Evolutionary conservation across 176 grass and related monocot genomes (phyloP).

Genomic region (Eragrostis curvula): DNA sequence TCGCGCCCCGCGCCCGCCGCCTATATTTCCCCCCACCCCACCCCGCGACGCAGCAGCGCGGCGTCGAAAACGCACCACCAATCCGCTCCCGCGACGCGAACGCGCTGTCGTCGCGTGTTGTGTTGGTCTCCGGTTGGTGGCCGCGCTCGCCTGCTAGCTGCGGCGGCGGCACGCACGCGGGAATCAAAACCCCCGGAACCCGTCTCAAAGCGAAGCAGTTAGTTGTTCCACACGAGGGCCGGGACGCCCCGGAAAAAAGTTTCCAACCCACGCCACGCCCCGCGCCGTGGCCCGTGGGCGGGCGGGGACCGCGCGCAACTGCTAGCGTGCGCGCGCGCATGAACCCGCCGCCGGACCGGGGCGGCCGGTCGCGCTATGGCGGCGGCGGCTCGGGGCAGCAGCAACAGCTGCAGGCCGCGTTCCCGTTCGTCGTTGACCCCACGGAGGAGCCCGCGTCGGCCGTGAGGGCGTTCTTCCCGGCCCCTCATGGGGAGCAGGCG

Average conservation of each 20-base stretch:
- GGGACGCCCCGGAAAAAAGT: background rate
- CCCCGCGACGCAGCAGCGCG: background rate
- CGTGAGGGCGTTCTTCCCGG: slow-evolving; percentile 39
- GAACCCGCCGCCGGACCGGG: slow-evolving; percentile 32
- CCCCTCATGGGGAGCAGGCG: background rate
- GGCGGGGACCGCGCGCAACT: background rate
- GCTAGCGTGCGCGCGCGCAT: too few relatives aligned
- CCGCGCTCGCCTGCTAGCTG: background rate
- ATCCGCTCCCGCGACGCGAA: slow-evolving; percentile 15
- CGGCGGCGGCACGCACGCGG: background rate
- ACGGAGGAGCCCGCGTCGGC: background rate
- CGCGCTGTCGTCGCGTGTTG: background rate
- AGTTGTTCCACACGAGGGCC: background rate
- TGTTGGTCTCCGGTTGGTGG: background rate
- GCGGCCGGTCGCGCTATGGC: slow-evolving; percentile 19
- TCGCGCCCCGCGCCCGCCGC: background rate
- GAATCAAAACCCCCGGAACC: background rate
- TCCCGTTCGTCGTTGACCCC: slow-evolving; percentile 37
- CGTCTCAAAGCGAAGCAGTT: background rate
- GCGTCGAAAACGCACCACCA: background rate
- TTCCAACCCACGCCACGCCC: background rate
- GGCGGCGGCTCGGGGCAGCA: background rate
- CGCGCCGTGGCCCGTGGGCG: background rate
- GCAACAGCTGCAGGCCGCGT: background rate
- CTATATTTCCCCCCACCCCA: slow-evolving; percentile 12